Evolutionary conservation across 306 rosid species (phyloP).

Genomic region (Vachellia pachyceras): DNA sequence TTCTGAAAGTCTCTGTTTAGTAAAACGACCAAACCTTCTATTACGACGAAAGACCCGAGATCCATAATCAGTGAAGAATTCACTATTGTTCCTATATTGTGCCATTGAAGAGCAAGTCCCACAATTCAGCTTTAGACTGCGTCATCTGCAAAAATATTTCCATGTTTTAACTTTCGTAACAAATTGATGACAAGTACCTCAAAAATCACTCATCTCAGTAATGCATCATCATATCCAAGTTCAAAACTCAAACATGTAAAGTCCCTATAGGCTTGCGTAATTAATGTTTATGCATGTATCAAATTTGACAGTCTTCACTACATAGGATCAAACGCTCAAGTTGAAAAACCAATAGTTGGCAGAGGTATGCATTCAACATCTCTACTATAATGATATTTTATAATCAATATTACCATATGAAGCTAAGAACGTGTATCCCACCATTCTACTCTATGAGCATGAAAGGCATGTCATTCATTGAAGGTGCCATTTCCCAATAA

Average conservation of each 20-base stretch:
- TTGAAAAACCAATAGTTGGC: conserved; percentile 18
- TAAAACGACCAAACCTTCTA: conserved; percentile 68
- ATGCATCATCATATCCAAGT: conserved; percentile 2
- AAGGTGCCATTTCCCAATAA: conserved; percentile 21
- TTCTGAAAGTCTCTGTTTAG: conserved; percentile 53
- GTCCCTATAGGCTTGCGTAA: conserved; percentile 16
- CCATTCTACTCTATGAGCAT: background rate
- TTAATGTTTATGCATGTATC: background rate
- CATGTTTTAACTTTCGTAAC: conserved; percentile 19
- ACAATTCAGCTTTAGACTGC: conserved; percentile 40
- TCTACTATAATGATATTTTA: background rate
- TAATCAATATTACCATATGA: conserved; percentile 16
- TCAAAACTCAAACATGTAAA: conserved; percentile 21
- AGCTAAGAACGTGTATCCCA: conserved; percentile 16
- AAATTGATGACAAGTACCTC: conserved; percentile 17
- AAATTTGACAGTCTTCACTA: conserved; percentile 32
- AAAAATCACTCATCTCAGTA: conserved; percentile 20
- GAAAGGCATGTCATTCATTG: conserved; percentile 17
- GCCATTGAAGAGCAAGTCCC: conserved; percentile 55
- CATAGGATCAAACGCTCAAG: background rate
- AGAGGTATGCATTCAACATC: conserved; percentile 1
- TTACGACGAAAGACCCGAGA: conserved; percentile 65
- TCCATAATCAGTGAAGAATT: conserved; percentile 55
- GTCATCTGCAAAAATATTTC: conserved; percentile 43
- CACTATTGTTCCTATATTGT: conserved; percentile 49